phyloP scores from a whole-genome alignment of 2,329 filamentous ascomycete species.

The Talaromyces islandicus region DNA sequence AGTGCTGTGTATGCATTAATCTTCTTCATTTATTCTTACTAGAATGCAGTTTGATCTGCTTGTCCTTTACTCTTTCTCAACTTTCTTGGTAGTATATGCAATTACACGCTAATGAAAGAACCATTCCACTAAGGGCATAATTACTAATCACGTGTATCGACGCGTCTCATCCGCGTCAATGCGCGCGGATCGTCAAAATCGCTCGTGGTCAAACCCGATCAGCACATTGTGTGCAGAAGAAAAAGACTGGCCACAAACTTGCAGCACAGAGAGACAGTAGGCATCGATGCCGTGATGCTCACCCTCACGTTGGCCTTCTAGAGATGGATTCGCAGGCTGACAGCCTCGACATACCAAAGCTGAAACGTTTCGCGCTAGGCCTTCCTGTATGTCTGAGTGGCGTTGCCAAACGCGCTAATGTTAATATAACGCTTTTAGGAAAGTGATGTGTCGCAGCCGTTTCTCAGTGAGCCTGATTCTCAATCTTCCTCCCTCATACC shows the following conservation, averaged over 20 bases:
- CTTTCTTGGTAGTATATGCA: not conserved
- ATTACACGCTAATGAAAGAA: not conserved
- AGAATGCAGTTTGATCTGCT: not conserved
- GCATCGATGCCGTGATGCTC: not conserved
- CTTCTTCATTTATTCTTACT: not conserved
- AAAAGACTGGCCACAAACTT: not conserved
- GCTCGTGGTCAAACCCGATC: not conserved
- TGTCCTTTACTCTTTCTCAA: no score
- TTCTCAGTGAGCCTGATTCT: conserved; percentile 10
- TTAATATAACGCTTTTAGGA: conserved; percentile 18
- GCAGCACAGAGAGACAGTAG: not conserved
- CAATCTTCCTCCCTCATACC: conserved; percentile 4
- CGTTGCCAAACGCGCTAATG: conserved; percentile 23
- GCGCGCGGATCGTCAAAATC: not conserved
- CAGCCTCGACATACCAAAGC: conserved; percentile 33
- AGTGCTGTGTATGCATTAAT: not conserved
- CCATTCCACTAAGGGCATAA: not conserved
- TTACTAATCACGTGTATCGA: conserved; percentile 6
- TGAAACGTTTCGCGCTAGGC: conserved; percentile 37
- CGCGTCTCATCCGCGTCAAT: conserved; percentile 10
- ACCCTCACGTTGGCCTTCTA: not conserved
- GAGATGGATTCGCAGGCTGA: conserved; percentile 35
- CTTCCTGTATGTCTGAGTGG: conserved; percentile 27
- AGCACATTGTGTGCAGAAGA: not conserved
- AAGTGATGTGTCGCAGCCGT: conserved; percentile 22